Evolutionary conservation across 345 rosid species (phyloP).

Genomic region (Salix exigua): DNA sequence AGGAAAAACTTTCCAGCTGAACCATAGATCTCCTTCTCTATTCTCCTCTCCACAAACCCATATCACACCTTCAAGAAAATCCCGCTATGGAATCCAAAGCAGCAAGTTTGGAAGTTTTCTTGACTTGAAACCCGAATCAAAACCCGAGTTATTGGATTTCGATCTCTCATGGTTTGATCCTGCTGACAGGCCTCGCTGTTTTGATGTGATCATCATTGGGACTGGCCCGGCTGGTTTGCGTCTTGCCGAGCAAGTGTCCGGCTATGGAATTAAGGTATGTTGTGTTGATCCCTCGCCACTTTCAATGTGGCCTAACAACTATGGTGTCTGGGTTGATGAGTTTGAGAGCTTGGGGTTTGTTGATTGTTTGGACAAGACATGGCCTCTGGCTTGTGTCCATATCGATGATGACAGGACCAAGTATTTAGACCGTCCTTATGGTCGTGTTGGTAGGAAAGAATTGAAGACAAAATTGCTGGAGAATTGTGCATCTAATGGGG

Average conservation of each 20-base stretch:
- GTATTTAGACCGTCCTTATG: slow-evolving; percentile 56
- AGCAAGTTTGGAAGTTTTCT: slow-evolving; percentile 48
- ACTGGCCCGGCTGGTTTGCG: slow-evolving; percentile 70
- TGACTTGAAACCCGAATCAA: slow-evolving; percentile 41
- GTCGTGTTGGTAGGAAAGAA: slow-evolving; percentile 46
- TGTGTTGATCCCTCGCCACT: slow-evolving; percentile 71
- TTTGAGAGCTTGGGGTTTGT: slow-evolving; percentile 47
- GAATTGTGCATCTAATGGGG: slow-evolving; percentile 44
- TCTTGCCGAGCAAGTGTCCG: slow-evolving; percentile 54
- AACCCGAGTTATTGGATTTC: slow-evolving; percentile 32
- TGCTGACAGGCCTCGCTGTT: slow-evolving; percentile 21
- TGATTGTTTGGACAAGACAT: slow-evolving; percentile 55
- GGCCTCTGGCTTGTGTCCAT: slow-evolving; percentile 51
- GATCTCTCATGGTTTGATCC: slow-evolving; percentile 42
- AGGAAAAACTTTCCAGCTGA: slow-evolving; percentile 6
- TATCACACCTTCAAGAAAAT: slow-evolving; percentile 1
- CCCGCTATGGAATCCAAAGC: slow-evolving; percentile 16
- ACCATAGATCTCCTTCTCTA: neutral
- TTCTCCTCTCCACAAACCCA: slow-evolving; percentile 12
- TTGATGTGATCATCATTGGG: slow-evolving; percentile 59
- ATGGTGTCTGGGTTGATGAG: slow-evolving; percentile 79
- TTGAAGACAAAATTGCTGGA: slow-evolving; percentile 44
- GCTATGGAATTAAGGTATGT: slow-evolving; percentile 51
- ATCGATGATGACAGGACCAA: slow-evolving; percentile 43
- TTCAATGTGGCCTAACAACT: slow-evolving; percentile 57